Evolutionary conservation across 108 stramenopile species (phyloP).

Genomic region (Conticribra guillardii): DNA sequence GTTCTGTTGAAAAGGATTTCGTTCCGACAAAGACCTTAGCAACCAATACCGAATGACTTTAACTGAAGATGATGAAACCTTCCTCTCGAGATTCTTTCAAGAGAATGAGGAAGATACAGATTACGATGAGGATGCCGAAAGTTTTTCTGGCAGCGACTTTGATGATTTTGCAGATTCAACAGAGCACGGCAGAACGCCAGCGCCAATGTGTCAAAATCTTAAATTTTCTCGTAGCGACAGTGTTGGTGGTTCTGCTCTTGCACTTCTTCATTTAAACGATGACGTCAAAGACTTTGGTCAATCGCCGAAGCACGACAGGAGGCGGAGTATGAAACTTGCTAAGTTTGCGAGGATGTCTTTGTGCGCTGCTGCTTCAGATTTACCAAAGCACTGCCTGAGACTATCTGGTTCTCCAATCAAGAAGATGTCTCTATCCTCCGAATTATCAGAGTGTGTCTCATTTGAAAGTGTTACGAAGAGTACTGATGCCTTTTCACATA

Average conservation of each 20-base stretch:
- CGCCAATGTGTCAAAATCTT: too few relatives aligned
- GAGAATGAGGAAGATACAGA: not conserved
- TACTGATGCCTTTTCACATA: slow-evolving; percentile 16
- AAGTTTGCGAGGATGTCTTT: slow-evolving; percentile 46
- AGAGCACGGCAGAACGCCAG: too few relatives aligned
- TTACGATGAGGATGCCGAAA: not conserved
- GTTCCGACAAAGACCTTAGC: not conserved
- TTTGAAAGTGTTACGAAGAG: slow-evolving; percentile 15
- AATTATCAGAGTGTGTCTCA: not conserved
- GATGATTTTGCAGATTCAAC: too few relatives aligned
- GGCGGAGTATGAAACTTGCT: slow-evolving; percentile 35
- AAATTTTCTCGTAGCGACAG: slow-evolving; percentile 35
- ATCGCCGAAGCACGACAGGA: slow-evolving; percentile 5
- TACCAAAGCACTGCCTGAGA: slow-evolving; percentile 22
- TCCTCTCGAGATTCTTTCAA: not conserved
- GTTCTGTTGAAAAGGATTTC: slow-evolving; percentile 1
- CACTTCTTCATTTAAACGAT: slow-evolving; percentile 46
- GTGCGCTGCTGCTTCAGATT: slow-evolving; percentile 40
- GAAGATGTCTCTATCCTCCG: not conserved
- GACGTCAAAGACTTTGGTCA: slow-evolving; percentile 5
- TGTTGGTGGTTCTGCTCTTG: slow-evolving; percentile 41
- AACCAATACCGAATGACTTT: not conserved
- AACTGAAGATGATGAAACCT: not conserved
- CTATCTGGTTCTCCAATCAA: slow-evolving; percentile 33
- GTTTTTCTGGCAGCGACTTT: slow-evolving; percentile 2